Base-by-base conservation (phyloP, 768 basidiomycete species). In the Naematelia aurantialba region DNA sequence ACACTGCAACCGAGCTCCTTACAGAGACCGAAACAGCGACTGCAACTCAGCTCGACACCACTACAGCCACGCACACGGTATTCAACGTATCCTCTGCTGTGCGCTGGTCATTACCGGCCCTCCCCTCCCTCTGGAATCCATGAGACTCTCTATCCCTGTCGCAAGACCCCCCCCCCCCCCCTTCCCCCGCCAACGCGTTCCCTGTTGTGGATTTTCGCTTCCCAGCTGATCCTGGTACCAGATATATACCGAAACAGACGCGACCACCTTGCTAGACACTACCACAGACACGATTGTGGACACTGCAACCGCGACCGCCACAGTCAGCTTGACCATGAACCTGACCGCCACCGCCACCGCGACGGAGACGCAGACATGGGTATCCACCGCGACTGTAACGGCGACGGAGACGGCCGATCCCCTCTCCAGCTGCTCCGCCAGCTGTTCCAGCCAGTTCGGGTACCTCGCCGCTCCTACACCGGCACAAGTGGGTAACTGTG, bases 361-460 rank as follows among this genome's bases (percentile, higher is more conserved):
- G 0, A 22, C 45, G 13, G 30, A 48, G 22, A 52, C 50, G 22
- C 45, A 27, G 19, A 55, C 51, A 2, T 5, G 25, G 12, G 55
- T 42, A 22, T 56, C 45, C 10, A 46, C 45, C 21, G 49, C 34
- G 14, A 63, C 57, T 1, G 57, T 42, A 2, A 61, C 63, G 17
- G 57, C 55, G n/a, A 60, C 61, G 21, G 45, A 45, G 12, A 56
- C 57, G 14, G 17, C 14, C 14, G 34, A 44, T n/a, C 39, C 34
- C 11, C 44, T 55, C 12, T 11, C 19, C 11, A 55, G 54, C 21
- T 55, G 54, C 29, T 39, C 31, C n/a, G 29, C 29, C 2, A 55
- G 44, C 25, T 55, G 54, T 29, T 55, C 54, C 17, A 55, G 54
- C 24, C 29, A 45, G 21, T 44, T 55, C 29, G 52, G 12, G 19